Evolutionary conservation across 495 filamentous ascomycete species (phyloP).

Genomic region (Penicillium waksmanii): DNA sequence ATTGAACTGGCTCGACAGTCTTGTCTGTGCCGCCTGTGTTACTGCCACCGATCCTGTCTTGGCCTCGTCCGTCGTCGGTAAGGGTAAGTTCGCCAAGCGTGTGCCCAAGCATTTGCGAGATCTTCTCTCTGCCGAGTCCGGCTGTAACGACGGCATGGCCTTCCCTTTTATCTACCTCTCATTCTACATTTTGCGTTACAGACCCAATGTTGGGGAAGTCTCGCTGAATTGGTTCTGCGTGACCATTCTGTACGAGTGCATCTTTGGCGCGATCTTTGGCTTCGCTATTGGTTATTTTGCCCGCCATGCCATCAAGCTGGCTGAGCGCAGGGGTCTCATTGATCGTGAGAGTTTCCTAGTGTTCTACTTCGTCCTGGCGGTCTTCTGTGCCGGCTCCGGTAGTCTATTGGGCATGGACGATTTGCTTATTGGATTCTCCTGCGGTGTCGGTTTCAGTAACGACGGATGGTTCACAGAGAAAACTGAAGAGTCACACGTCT

Average conservation of each 20-base stretch:
- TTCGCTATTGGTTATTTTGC: conserved; percentile 86
- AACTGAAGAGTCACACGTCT: conserved; percentile 97
- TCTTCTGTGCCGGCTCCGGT: conserved; percentile 95
- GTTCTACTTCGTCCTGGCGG: conserved; percentile 96
- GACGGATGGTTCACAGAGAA: conserved; percentile 99
- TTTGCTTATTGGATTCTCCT: conserved; percentile 92
- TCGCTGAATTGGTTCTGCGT: conserved; percentile 86
- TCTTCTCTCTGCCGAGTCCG: conserved; percentile 93
- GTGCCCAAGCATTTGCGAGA: conserved; percentile 98
- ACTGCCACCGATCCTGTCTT: conserved; percentile 98
- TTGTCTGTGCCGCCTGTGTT: conserved; percentile 88
- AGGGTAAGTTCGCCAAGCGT: conserved; percentile 96
- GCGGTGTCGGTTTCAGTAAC: conserved; percentile 96
- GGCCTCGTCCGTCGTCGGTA: conserved; percentile 96
- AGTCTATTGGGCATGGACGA: conserved; percentile 93
- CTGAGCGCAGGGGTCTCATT: conserved; percentile 83
- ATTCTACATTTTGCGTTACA: conserved; percentile 83
- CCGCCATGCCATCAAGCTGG: conserved; percentile 86
- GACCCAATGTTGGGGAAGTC: conserved; percentile 66
- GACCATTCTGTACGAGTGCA: conserved; percentile 93
- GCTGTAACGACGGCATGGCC: conserved; percentile 99
- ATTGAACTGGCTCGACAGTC: conserved; percentile 84
- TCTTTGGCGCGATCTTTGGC: conserved; percentile 89
- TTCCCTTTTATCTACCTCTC: conserved; percentile 97
- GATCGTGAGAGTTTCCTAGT: conserved; percentile 97